phyloP scores from a whole-genome alignment of 208 protist genomes.

The Trypanosoma lewisi region DNA sequence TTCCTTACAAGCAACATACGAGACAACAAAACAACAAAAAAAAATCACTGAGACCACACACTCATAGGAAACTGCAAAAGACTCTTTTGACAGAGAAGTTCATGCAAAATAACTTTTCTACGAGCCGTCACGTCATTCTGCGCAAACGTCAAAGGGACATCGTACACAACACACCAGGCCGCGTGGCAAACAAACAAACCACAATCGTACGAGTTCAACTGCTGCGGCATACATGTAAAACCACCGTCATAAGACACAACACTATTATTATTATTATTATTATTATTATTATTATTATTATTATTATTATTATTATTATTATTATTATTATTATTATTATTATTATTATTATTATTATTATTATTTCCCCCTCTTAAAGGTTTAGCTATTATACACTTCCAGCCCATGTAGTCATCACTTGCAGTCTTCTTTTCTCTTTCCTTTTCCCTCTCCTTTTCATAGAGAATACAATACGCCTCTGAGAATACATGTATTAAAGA shows the following conservation, averaged over 20 bases:
- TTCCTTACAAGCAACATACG: not conserved
- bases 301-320: slow-evolving; percentile 2
- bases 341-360: too few species aligned
- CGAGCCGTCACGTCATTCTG: slow-evolving; percentile 46
- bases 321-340: not conserved
- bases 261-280: not conserved
- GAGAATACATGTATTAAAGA: slow-evolving; percentile 41
- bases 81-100: slow-evolving; percentile 44
- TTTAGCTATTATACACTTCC: not conserved
- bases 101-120: slow-evolving; percentile 55
- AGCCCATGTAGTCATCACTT: too few species aligned
- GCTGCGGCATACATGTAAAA: slow-evolving; percentile 51
- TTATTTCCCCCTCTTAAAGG: not conserved
- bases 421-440: too few species aligned
- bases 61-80: slow-evolving; percentile 51
- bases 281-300: not conserved
- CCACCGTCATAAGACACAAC: slow-evolving; percentile 19
- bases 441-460: not conserved
- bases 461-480: slow-evolving; percentile 33
- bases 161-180: slow-evolving; percentile 67
- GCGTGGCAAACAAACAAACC: slow-evolving; percentile 81
- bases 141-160: slow-evolving; percentile 49
- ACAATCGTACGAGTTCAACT: slow-evolving; percentile 74
- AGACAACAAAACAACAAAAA: not conserved
- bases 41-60: slow-evolving; percentile 5